Percentiles rank a stretch among this genome's conserved stretches.
phyloP scores from a whole-genome alignment of 257 asterid species.

The Lycium barbarum region DNA sequence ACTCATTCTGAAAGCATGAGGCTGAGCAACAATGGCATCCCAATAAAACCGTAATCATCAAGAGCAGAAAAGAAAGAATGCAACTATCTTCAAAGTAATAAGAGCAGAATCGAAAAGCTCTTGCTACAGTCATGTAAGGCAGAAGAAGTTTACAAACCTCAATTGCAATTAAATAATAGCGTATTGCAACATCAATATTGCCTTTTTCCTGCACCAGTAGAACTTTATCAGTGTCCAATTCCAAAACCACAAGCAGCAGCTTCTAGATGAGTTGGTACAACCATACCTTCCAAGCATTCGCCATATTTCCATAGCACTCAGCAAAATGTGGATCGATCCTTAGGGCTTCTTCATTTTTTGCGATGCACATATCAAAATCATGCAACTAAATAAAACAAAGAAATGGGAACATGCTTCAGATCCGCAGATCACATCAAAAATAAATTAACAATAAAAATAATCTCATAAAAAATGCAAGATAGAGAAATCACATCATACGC shows the following conservation, averaged over 20 bases:
- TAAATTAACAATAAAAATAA: neutral
- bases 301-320: constrained; percentile 99
- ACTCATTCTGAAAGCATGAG: constrained; percentile 20
- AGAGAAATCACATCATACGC: neutral
- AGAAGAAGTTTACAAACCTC: constrained; percentile 67
- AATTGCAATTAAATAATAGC: constrained; percentile 89
- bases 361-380: constrained; percentile 84
- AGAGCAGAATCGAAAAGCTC: neutral
- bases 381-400: constrained; percentile 72
- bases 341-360: constrained; percentile 96
- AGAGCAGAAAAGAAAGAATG: neutral
- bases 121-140: neutral
- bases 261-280: constrained; percentile 24
- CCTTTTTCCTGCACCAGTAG: constrained; percentile 84
- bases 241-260: constrained; percentile 32
- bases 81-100: neutral
- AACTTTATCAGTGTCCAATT: constrained; percentile 29
- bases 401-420: constrained; percentile 38
- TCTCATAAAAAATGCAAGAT: constrained; percentile 4
- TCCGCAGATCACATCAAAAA: neutral
- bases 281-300: constrained; percentile 97
- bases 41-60: neutral
- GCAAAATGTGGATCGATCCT: constrained; percentile 91
- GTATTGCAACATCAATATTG: constrained; percentile 91
- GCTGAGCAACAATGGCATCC: neutral